Evolutionary conservation across 495 filamentous ascomycete species (phyloP).

Genomic region (Trichocladium antarcticum): DNA sequence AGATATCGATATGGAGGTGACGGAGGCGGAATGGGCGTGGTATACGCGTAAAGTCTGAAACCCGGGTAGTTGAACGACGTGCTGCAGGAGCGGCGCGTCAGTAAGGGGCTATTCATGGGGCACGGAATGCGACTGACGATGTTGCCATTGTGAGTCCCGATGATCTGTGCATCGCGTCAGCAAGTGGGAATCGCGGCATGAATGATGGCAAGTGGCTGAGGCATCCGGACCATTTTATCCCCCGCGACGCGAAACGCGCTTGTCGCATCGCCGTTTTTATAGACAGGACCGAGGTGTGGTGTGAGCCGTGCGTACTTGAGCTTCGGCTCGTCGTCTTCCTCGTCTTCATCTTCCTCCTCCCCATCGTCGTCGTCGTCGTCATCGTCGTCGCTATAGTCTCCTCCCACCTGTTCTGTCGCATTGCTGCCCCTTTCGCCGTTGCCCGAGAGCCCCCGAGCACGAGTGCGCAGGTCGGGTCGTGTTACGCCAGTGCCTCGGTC

Average conservation of each 20-base stretch:
- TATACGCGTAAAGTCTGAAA: slow-evolving; percentile 73
- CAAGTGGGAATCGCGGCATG: not conserved
- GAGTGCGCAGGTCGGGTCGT: not conserved
- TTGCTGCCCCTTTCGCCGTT: slow-evolving; percentile 2
- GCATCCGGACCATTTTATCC: slow-evolving; percentile 76
- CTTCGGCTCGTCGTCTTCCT: slow-evolving; percentile 89
- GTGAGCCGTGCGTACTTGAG: slow-evolving; percentile 87
- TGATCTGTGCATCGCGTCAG: slow-evolving; percentile 43
- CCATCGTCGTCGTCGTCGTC: slow-evolving; percentile 9
- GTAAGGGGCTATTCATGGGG: not conserved
- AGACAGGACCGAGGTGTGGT: slow-evolving; percentile 63
- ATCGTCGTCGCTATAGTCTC: not conserved
- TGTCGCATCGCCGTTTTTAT: slow-evolving; percentile 89
- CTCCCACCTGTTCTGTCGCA: not conserved
- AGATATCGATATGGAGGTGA: slow-evolving; percentile 82
- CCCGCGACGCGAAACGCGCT: slow-evolving; percentile 80
- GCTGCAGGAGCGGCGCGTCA: slow-evolving; percentile 39
- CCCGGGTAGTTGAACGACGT: slow-evolving; percentile 71
- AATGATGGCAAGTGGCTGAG: not conserved
- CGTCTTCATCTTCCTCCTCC: slow-evolving; percentile 51
- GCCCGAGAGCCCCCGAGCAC: not conserved
- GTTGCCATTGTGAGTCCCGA: slow-evolving; percentile 94
- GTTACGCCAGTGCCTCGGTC: slow-evolving; percentile 8
- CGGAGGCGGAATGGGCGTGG: slow-evolving; percentile 81
- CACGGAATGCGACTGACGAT: slow-evolving; percentile 53